Base-by-base conservation (phyloP, 768 basidiomycete species). In the Kwoniella heveanensis region DNA sequence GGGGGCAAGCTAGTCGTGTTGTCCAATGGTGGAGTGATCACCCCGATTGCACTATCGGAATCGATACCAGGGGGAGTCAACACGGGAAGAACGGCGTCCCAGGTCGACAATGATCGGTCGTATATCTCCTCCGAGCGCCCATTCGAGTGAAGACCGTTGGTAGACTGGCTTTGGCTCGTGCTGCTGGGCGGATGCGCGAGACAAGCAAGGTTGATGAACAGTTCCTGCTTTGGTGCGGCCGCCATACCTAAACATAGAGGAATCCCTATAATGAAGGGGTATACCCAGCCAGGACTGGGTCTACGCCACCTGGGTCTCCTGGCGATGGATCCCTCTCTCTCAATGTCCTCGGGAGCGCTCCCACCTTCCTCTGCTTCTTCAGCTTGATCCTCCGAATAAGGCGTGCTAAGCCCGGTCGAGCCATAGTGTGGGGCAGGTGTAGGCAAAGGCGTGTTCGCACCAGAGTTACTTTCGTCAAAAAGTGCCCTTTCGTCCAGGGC, bases 151-250 rank as follows among this genome's bases (percentile, higher is more conserved):
- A 36, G 6, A 13, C 6, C 32, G 32, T 36, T 36, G 7, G 13
- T 7, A 36, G 6, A 6, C 39, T 44, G 8, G 39, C 39, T 44
- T 17, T 44, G 39, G 17, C 39, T 44, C 19, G 39, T 44, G 39
- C 39, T 30, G 30, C 64, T 63, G 1, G 79, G 79, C 7, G 79
- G 77, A 62, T 78, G 75, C 15, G 79, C 65, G 19, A 80, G 63
- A 70, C 79, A 80, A 13, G 77, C 79, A 27, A 80, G 60, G 59
- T 76, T 77, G 65, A 80, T 74, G 47, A 57, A 72, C 19, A 80
- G 44, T 56, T 80, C 79, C 19, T 62, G 63, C 51, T 69, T 70
- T 1, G 79, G 79, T 10, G 77, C 77, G 17, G 72, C 65, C 13
- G 67, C 66, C 76, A 77, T 77, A 6, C 79, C 79, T 15, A 78